phyloP scores from a whole-genome alignment of 306 rosid genomes.

The Inga laurina region DNA sequence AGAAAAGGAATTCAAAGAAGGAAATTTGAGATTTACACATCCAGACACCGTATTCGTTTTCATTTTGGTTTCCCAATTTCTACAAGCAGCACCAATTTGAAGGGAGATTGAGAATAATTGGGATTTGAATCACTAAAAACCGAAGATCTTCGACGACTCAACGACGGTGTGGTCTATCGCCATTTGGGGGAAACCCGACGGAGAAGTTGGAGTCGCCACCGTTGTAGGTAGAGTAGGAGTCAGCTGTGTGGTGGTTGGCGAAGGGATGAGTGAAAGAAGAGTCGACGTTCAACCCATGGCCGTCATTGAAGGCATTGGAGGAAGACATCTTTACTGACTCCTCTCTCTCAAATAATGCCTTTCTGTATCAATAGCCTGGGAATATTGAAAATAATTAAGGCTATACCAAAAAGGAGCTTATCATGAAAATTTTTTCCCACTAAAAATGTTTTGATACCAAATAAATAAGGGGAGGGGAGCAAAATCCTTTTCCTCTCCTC shows the following conservation, averaged over 20 bases:
- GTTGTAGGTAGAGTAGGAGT: constrained; percentile 62
- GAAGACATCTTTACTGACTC: constrained; percentile 58
- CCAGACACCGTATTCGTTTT: constrained; percentile 49
- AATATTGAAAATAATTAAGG: too few species aligned
- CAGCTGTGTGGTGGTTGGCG: constrained; percentile 45
- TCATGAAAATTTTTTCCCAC: too few species aligned
- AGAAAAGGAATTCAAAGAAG: background rate
- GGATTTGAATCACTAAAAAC: constrained; percentile 71
- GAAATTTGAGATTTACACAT: constrained; percentile 1
- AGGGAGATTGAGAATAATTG: constrained; percentile 72
- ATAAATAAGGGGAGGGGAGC: too few species aligned
- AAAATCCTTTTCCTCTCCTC: too few species aligned
- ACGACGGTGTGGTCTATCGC: constrained; percentile 59
- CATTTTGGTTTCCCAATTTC: constrained; percentile 65
- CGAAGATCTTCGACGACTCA: constrained; percentile 71
- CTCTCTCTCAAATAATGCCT: constrained; percentile 29
- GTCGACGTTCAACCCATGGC: constrained; percentile 59
- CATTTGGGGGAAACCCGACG: constrained; percentile 45
- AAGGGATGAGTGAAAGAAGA: constrained; percentile 50
- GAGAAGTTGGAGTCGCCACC: constrained; percentile 68
- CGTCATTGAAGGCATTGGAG: constrained; percentile 62
- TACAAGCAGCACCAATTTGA: constrained; percentile 43
- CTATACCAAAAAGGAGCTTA: too few species aligned
- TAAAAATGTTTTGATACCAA: too few species aligned
- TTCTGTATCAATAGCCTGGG: too few species aligned